phyloP scores from a whole-genome alignment of 2,329 filamentous ascomycete species.

The Blumeria hordei region DNA sequence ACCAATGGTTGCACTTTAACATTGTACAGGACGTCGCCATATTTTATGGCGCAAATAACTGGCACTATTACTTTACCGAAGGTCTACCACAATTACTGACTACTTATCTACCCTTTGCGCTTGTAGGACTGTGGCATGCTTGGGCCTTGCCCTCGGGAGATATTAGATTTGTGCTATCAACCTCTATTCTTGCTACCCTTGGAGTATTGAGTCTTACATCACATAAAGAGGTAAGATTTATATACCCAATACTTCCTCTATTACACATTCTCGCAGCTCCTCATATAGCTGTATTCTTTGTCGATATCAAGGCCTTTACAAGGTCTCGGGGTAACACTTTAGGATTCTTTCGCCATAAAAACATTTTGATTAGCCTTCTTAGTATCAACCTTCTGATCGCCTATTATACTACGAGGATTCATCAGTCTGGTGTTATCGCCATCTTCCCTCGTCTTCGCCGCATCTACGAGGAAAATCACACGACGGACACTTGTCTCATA shows the following conservation, averaged over 20 bases:
- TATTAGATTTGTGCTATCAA: constrained; percentile 21
- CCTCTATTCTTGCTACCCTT: constrained; percentile 33
- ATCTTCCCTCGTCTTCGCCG: constrained; percentile 54
- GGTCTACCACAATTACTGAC: constrained; percentile 72
- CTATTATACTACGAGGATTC: constrained; percentile 47
- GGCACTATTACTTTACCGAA: constrained; percentile 84
- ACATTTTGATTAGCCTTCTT: constrained; percentile 21
- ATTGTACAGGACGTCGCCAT: constrained; percentile 65
- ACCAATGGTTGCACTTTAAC: constrained; percentile 79
- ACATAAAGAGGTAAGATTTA: constrained; percentile 94
- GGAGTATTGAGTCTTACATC: constrained; percentile 49
- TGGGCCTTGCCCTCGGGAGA: constrained; percentile 14
- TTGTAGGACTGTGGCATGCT: constrained; percentile 32
- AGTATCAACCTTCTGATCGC: constrained; percentile 45
- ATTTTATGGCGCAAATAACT: constrained; percentile 77
- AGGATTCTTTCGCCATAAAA: constrained; percentile 6
- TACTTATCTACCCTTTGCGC: constrained; percentile 54
- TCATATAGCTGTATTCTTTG: constrained; percentile 39
- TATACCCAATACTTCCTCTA: constrained; percentile 75
- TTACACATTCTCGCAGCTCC: constrained; percentile 60
- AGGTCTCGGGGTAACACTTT: neutral
- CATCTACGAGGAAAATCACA: constrained; percentile 38
- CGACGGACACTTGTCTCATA: constrained; percentile 7
- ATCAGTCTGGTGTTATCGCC: constrained; percentile 57
- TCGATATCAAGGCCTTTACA: neutral